Evolutionary conservation across 2,329 filamentous ascomycete genomes (phyloP).

Genomic region (Mollisiaceae sp.): DNA sequence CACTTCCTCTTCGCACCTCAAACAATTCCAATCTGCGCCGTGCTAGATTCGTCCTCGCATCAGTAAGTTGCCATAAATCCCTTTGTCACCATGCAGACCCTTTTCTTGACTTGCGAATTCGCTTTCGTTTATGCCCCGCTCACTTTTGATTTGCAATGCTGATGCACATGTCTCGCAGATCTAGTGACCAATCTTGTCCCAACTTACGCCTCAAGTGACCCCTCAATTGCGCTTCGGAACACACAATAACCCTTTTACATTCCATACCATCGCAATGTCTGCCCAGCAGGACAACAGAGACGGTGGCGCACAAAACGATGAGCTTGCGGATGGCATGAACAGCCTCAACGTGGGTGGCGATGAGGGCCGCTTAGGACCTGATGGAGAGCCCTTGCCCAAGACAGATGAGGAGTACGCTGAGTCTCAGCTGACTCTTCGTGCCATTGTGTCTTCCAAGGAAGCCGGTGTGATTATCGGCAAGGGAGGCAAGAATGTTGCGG

Average conservation of each 20-base stretch:
- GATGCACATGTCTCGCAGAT: slow-evolving; percentile 6
- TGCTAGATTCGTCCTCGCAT: slow-evolving; percentile 4
- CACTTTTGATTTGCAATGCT: neutral
- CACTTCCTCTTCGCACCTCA: slow-evolving; percentile 12
- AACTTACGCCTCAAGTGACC: slow-evolving; percentile 9
- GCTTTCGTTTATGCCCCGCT: neutral
- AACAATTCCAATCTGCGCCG: slow-evolving; percentile 18
- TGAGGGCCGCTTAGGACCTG: slow-evolving; percentile 63
- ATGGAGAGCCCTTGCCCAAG: slow-evolving; percentile 82
- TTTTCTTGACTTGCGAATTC: neutral
- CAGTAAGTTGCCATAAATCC: neutral
- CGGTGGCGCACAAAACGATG: slow-evolving; percentile 47
- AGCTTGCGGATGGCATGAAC: slow-evolving; percentile 65
- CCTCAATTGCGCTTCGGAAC: slow-evolving; percentile 14
- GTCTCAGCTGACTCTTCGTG: slow-evolving; percentile 89
- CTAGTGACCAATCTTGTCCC: slow-evolving; percentile 12
- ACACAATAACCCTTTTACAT: neutral
- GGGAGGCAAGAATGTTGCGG: slow-evolving; percentile 96
- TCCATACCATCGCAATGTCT: slow-evolving; percentile 37
- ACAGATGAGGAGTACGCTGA: slow-evolving; percentile 97
- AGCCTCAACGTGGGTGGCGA: slow-evolving; percentile 70
- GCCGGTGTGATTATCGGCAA: slow-evolving; percentile 99
- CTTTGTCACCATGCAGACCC: neutral
- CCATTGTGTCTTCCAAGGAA: slow-evolving; percentile 98
- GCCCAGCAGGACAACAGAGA: slow-evolving; percentile 41